phyloP scores from a whole-genome alignment of 257 asterid genomes.

The Capsicum pubescens region DNA sequence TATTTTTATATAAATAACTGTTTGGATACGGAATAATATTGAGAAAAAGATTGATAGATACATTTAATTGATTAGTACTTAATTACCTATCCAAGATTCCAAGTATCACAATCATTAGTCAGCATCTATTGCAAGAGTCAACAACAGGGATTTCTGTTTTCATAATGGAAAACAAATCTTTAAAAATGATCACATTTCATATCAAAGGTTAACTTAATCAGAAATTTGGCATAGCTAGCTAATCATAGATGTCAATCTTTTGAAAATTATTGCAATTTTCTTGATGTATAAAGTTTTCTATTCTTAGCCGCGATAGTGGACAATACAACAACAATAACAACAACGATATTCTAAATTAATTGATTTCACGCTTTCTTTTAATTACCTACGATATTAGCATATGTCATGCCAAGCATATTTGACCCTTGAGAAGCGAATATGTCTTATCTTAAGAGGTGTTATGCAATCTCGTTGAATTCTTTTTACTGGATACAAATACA shows the following conservation, averaged over 20 bases:
- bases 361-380: background rate
- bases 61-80: background rate
- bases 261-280: conserved; percentile 24
- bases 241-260: background rate
- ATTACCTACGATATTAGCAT: background rate
- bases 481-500: no score
- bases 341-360: background rate
- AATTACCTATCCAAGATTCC: background rate
- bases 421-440: background rate
- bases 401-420: background rate
- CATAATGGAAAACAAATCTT: conserved; percentile 24
- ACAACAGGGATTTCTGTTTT: conserved; percentile 16
- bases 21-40: background rate
- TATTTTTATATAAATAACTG: no score
- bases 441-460: no score
- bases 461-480: no score
- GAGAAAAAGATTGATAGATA: background rate
- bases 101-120: conserved; percentile 19
- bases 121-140: background rate
- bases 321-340: background rate
- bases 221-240: background rate
- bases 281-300: background rate
- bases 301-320: background rate
- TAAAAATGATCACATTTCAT: conserved; percentile 10
- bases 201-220: background rate